Conservation (phyloP, 2,329 filamentous ascomycete species). For the Sarocladium oryzae region DNA sequence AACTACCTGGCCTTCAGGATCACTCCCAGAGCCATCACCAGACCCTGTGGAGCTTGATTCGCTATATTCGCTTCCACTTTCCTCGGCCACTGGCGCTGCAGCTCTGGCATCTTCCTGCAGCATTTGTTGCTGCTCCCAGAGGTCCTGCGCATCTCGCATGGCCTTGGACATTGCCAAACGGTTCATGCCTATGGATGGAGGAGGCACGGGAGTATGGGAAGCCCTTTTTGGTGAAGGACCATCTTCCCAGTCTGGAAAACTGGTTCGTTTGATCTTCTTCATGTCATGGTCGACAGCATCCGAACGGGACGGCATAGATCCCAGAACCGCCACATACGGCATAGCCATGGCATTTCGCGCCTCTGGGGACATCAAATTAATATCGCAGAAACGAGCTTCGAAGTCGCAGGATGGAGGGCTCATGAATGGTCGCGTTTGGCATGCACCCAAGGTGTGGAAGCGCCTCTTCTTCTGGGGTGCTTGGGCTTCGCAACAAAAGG, state of each 20-base stretch:
- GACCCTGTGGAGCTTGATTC: not conserved
- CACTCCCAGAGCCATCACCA: not conserved
- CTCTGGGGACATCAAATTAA: not conserved
- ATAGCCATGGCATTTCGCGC: not conserved
- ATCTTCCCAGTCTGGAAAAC: constrained; percentile 14
- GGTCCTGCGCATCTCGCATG: constrained; percentile 18
- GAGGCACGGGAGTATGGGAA: not conserved
- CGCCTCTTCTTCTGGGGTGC: too few relatives aligned
- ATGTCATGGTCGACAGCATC: not conserved
- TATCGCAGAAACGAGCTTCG: not conserved
- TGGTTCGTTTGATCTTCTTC: constrained; percentile 14
- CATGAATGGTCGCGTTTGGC: too few relatives aligned
- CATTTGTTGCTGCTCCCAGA: constrained; percentile 21
- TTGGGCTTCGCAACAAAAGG: too few relatives aligned
- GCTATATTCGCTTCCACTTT: not conserved
- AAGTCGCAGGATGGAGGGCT: not conserved
- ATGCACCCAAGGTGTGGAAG: too few relatives aligned
- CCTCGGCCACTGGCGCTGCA: not conserved
- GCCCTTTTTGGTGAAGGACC: not conserved
- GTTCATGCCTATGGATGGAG: too few relatives aligned
- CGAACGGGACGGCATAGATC: not conserved
- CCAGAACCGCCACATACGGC: not conserved
- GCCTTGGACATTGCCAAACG: not conserved
- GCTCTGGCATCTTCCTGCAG: not conserved
- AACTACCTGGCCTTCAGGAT: not conserved